Evolutionary conservation across 345 rosid species (phyloP).

Genomic region (Boechera stricta): DNA sequence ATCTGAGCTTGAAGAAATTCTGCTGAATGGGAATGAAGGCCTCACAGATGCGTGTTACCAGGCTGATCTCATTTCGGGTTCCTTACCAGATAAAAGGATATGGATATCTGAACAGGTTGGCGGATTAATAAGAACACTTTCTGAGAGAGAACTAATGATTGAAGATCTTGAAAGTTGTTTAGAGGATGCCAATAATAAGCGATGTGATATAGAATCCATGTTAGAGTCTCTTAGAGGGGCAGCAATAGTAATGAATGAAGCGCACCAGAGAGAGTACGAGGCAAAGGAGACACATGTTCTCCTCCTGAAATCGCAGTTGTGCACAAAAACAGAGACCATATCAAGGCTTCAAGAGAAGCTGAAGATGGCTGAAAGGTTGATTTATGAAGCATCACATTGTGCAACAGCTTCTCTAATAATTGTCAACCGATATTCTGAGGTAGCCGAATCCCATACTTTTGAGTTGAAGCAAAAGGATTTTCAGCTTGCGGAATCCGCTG

Average conservation of each 20-base stretch:
- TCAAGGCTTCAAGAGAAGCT: slow-evolving; percentile 61
- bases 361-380: slow-evolving; percentile 57
- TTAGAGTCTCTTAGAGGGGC: slow-evolving; percentile 88
- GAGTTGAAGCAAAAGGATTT: slow-evolving; percentile 58
- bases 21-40: slow-evolving; percentile 69
- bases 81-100: slow-evolving; percentile 75
- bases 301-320: slow-evolving; percentile 61
- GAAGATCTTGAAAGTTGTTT: slow-evolving; percentile 82
- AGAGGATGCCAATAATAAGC: slow-evolving; percentile 78
- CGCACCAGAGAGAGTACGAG: slow-evolving; percentile 77
- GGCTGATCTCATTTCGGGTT: slow-evolving; percentile 64
- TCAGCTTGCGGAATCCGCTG: slow-evolving; percentile 54
- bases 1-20: slow-evolving; percentile 74
- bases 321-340: slow-evolving; percentile 52
- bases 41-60: slow-evolving; percentile 72
- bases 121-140: slow-evolving; percentile 60
- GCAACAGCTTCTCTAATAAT: slow-evolving; percentile 84
- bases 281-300: slow-evolving; percentile 72
- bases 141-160: slow-evolving; percentile 76
- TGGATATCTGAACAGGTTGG: slow-evolving; percentile 91
- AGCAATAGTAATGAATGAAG: slow-evolving; percentile 79
- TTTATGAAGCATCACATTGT: slow-evolving; percentile 57
- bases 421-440: slow-evolving; percentile 72
- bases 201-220: slow-evolving; percentile 75
- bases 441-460: slow-evolving; percentile 47